Evolutionary conservation across 108 stramenopile genomes (phyloP).

Genomic region (Skeletonema costatum): DNA sequence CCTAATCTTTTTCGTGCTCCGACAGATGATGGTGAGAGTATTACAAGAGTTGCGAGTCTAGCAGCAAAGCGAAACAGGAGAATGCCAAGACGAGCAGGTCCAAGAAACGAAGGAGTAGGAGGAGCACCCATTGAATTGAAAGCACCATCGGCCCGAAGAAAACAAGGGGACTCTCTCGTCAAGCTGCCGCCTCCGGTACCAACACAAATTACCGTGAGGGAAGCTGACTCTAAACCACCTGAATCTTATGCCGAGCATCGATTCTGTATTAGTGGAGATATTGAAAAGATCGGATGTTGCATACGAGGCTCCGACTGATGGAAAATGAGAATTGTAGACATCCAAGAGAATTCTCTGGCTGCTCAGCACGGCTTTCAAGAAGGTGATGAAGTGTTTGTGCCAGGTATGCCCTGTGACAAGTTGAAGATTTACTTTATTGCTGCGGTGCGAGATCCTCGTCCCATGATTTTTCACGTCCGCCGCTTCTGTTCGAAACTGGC

Average conservation of each 20-base stretch:
- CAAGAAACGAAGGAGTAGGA: no score
- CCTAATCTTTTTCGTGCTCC: no score
- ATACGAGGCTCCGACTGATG: not conserved
- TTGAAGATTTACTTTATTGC: not conserved
- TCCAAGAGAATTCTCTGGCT: not conserved
- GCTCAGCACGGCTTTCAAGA: not conserved
- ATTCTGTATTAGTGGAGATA: not conserved
- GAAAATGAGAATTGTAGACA: not conserved
- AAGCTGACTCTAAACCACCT: not conserved
- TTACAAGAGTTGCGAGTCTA: no score
- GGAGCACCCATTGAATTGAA: no score
- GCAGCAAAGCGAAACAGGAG: no score
- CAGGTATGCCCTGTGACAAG: not conserved
- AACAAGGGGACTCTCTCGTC: no score
- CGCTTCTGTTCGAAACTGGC: not conserved
- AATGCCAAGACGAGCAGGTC: no score
- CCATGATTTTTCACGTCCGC: conserved; percentile 26
- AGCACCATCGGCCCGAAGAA: no score
- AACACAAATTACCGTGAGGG: not conserved
- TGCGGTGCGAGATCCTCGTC: not conserved
- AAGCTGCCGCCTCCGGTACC: not conserved
- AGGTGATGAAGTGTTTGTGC: not conserved
- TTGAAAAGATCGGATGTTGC: not conserved
- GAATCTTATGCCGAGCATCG: not conserved
- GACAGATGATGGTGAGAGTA: no score